Conservation (phyloP, 345 rosid species). For the Eucalyptus sp. region DNA sequence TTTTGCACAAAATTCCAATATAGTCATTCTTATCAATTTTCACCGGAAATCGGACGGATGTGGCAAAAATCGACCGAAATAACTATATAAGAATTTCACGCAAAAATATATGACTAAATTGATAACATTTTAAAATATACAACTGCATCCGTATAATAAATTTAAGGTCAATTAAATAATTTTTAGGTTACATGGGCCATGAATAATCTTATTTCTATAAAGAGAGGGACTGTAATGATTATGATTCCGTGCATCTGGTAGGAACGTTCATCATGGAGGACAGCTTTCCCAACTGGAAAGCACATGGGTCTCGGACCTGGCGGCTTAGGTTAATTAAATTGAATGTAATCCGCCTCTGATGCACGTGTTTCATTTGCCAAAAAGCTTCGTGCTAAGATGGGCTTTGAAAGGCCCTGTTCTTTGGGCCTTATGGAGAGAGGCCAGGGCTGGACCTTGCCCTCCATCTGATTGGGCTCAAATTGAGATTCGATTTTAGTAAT, state of each 20-base stretch:
- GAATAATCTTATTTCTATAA: not conserved
- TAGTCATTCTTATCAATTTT: rapidly evolving
- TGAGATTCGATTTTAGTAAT: not conserved
- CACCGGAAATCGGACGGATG: rapidly evolving
- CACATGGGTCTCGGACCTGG: not conserved
- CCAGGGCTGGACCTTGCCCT: not conserved
- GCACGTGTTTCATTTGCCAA: not conserved
- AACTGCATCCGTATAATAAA: not conserved
- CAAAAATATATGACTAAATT: not conserved
- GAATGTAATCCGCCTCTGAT: not conserved
- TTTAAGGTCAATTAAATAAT: not conserved
- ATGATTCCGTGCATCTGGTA: not conserved
- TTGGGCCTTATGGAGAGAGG: not conserved
- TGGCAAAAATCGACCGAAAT: rapidly evolving
- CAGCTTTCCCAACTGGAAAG: not conserved
- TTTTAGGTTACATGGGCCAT: not conserved
- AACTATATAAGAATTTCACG: rapidly evolving
- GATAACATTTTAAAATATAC: not conserved
- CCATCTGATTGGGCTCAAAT: not conserved
- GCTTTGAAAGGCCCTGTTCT: not conserved
- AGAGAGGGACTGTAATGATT: not conserved
- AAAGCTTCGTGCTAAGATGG: not conserved
- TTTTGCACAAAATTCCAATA: rapidly evolving
- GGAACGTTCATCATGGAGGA: not conserved
- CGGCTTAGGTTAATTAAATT: not conserved